phyloP scores from a whole-genome alignment of 139 green algal genomes.

The Picochlorum costavermella region DNA sequence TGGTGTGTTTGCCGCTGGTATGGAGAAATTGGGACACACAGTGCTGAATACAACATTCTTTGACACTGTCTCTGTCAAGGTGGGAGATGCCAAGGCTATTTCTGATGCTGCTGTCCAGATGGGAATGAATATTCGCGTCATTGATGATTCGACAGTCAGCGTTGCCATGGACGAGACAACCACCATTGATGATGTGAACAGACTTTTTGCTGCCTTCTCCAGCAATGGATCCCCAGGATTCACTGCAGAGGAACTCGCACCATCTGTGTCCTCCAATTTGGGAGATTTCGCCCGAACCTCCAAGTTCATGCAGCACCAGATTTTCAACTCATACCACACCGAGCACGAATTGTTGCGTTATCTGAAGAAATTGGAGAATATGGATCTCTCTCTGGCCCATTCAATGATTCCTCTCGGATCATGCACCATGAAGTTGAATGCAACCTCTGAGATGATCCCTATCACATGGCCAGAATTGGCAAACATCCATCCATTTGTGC shows the following conservation, averaged over 20 bases:
- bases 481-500: conserved; percentile 92
- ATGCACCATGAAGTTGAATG: conserved; percentile 99
- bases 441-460: conserved; percentile 92
- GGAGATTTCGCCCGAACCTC: conserved; percentile 46
- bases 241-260: conserved; percentile 62
- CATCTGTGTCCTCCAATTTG: neutral
- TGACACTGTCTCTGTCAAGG: conserved; percentile 79
- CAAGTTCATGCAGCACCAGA: conserved; percentile 68
- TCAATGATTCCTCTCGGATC: conserved; percentile 97
- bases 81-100: conserved; percentile 31
- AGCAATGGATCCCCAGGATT: conserved; percentile 55
- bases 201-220: conserved; percentile 69
- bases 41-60: conserved; percentile 72
- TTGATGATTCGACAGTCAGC: conserved; percentile 58
- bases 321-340: conserved; percentile 91
- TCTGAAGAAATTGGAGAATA: conserved; percentile 93
- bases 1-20: conserved; percentile 61
- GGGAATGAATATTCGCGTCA: conserved; percentile 78
- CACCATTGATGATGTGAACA: conserved; percentile 76
- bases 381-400: conserved; percentile 90
- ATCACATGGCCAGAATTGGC: conserved; percentile 97
- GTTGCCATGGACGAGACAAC: conserved; percentile 93
- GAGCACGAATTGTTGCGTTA: conserved; percentile 94
- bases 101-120: conserved; percentile 16
- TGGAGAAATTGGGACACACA: conserved; percentile 63